A percentile compares a stretch with the other conserved stretches of the same genome.
phyloP scores from a whole-genome alignment of 73 alveolate species.

The Tetrahymena malaccensis region DNA sequence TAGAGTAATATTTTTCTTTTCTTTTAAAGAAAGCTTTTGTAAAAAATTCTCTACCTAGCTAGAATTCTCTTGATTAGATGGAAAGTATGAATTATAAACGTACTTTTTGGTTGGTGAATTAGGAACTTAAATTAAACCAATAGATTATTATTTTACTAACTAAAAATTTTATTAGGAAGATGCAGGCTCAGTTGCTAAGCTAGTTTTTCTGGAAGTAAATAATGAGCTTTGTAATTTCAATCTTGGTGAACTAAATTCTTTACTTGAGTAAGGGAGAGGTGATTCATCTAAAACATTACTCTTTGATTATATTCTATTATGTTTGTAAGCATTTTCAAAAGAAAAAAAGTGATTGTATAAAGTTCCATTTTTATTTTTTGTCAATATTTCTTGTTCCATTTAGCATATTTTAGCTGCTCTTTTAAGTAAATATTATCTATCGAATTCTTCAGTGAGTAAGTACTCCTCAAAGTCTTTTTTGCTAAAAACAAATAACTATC shows the following conservation, averaged over 20 bases:
- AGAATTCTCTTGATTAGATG: background rate
- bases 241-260: background rate
- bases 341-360: background rate
- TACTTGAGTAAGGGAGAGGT: background rate
- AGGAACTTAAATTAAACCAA: background rate
- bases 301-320: background rate
- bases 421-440: background rate
- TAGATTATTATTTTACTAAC: background rate
- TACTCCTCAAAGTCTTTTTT: background rate
- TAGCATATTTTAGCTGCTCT: background rate
- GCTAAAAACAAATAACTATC: background rate
- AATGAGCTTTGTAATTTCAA: background rate
- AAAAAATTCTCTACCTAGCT: background rate
- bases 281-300: background rate
- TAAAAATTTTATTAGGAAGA: background rate
- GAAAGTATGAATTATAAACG: background rate
- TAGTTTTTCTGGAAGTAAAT: background rate
- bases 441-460: background rate
- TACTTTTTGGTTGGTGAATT: background rate
- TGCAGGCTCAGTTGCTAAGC: background rate
- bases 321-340: background rate
- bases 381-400: background rate
- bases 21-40: background rate
- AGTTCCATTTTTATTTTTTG: background rate
- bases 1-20: background rate